phyloP scores from a whole-genome alignment of 148 eudicot species.

The Salicornia ramosissima region DNA sequence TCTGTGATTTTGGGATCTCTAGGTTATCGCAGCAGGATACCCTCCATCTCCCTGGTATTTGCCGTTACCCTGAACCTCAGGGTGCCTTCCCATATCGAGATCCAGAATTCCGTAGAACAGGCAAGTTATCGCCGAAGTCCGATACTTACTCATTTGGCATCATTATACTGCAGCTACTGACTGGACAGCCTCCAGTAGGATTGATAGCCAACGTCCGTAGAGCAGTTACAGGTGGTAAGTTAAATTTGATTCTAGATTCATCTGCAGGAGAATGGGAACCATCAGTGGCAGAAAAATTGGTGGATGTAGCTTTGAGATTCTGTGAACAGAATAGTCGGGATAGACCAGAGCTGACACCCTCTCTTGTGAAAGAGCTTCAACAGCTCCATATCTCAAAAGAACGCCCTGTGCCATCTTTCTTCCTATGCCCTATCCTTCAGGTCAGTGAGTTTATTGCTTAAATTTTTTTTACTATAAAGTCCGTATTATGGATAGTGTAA shows the following conservation, averaged over 20 bases:
- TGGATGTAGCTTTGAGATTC: constrained; percentile 57
- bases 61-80: constrained; percentile 40
- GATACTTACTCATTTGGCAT: constrained; percentile 73
- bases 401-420: constrained; percentile 56
- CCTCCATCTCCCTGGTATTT: constrained; percentile 52
- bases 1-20: constrained; percentile 56
- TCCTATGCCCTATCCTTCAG: constrained; percentile 68
- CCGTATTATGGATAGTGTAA: neutral
- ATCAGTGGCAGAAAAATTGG: constrained; percentile 54
- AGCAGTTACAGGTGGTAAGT: constrained; percentile 48
- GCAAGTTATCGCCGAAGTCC: constrained; percentile 54
- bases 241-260: constrained; percentile 56
- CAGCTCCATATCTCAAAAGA: constrained; percentile 60
- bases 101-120: constrained; percentile 63
- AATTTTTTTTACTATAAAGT: neutral
- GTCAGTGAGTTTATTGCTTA: constrained; percentile 29
- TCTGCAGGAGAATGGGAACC: constrained; percentile 73
- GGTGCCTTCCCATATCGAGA: constrained; percentile 62
- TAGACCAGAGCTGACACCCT: constrained; percentile 60
- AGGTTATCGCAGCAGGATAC: constrained; percentile 43
- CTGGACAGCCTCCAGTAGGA: constrained; percentile 52
- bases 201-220: constrained; percentile 46
- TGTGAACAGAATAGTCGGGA: constrained; percentile 61
- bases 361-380: constrained; percentile 60
- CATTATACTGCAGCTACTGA: constrained; percentile 61